These are phyloP conservation scores for Metrosideros polymorpha DNA, from an alignment of 441 rosid genomes.

Conservation along the genomic window DNA sequence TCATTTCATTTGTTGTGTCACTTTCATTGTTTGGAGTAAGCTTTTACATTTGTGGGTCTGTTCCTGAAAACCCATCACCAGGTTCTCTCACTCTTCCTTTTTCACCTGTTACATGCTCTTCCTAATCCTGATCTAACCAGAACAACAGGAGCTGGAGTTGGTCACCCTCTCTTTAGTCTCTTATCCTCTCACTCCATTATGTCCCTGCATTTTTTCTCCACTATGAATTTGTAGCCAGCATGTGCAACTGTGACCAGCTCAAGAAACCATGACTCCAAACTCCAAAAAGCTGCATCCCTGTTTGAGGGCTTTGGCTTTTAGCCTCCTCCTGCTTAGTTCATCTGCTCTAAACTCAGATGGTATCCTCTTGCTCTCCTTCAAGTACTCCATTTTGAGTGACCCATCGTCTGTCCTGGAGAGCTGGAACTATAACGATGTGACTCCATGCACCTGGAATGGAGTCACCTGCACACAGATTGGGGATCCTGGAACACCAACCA, in stretches of 20 bases:
- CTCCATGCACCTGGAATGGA: constrained; percentile 81
- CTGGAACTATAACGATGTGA: constrained; percentile 77
- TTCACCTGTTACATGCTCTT: not conserved
- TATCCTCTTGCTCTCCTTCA: constrained; percentile 62
- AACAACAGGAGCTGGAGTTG: not conserved
- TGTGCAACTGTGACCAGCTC: not conserved
- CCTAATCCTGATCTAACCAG: not conserved
- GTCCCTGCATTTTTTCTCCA: not conserved
- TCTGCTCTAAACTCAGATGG: constrained; percentile 61
- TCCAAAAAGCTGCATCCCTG: not conserved
- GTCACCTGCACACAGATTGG: constrained; percentile 47
- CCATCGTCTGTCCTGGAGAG: constrained; percentile 44
- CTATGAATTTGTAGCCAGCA: not conserved
- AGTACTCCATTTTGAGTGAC: constrained; percentile 58
- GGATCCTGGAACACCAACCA: constrained; percentile 26
- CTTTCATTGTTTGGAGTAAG: not conserved
- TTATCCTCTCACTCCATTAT: not conserved
- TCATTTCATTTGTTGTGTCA: not conserved
- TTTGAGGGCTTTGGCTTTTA: not conserved
- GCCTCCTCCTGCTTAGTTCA: not conserved
- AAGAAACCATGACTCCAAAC: not conserved
- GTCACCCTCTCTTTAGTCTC: not conserved
- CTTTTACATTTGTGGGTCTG: not conserved
- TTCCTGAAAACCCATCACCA: not conserved
- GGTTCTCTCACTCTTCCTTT: not conserved